Evolutionary conservation across 73 alveolate genomes (phyloP), one percentile per base, ranked within the genome.

Genomic region (Paramecium sonneborni): DNA sequence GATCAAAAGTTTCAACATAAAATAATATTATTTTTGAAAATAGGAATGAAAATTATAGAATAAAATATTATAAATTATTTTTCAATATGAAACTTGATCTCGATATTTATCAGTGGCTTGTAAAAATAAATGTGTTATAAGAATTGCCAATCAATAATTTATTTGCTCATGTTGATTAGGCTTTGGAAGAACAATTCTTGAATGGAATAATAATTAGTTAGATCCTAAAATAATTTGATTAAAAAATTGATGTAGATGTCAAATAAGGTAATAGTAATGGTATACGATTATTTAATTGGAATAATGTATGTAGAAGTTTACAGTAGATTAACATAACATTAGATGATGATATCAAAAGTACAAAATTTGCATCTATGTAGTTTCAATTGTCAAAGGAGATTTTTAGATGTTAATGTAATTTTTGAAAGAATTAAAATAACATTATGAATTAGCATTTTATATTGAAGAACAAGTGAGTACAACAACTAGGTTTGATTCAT

Each of bases 331-430:
- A 79, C 37, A 39, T 79, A 9, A 39, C 44, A 0, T 20, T 79
- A 79, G 90, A 79, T 23, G 90, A 79, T 79, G 90, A 79, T 41
- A 79, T 79, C 1, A 79, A 79, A 79, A 43, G 90, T 79, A 79
- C 30, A 2, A 1, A 72, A 79, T 18, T 11, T 79, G 32, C 24
- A 18, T 32, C 39, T 79, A 30, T 38, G 20, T 38, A 79, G 90
- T 79, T 32, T 38, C 69, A 26, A 79, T 79, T 23, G 90, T 79
- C n/a, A 79, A 79, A 79, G 90, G 90, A 79, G 74, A 46, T 43
- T 7, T 12, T 10, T 57, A 79, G 55, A 79, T 79, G 90, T 30
- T 79, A 23, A 18, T 20, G 24, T 10, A 79, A 44, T 44, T 79
- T 23, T 20, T 79, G 18, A 79, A 39, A 23, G 90, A 79, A 39